Conservation (phyloP, 1,139 yeast species). For the Nakaseomyces nivariensis region DNA sequence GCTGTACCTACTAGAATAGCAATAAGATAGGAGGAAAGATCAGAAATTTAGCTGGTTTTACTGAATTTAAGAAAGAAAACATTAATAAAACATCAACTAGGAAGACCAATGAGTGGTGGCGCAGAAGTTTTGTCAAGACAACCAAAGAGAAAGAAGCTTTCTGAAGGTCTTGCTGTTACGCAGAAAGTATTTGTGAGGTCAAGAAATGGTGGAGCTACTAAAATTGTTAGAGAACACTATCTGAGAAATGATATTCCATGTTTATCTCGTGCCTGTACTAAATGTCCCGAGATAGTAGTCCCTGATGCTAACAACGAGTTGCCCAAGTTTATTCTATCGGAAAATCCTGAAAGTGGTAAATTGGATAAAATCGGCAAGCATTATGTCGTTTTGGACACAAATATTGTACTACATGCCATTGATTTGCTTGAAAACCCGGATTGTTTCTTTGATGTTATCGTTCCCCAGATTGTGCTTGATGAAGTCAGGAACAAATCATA, state of each 20-base stretch:
- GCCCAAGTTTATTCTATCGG: slow-evolving; percentile 36
- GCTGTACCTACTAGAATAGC: no score
- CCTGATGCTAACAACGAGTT: slow-evolving; percentile 35
- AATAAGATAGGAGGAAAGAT: no score
- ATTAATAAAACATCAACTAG: no score
- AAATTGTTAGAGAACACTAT: slow-evolving; percentile 89
- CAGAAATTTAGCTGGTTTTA: no score
- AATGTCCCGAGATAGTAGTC: slow-evolving; percentile 37
- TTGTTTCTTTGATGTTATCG: slow-evolving; percentile 77
- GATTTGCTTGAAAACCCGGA: slow-evolving; percentile 73
- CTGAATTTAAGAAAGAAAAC: no score
- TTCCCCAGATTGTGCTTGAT: slow-evolving; percentile 90
- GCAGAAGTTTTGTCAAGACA: slow-evolving; percentile 6
- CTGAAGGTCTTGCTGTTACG: slow-evolving; percentile 59
- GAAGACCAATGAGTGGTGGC: slow-evolving; percentile 10
- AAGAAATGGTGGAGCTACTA: slow-evolving; percentile 80
- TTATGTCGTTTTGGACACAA: slow-evolving; percentile 79
- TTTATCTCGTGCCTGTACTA: slow-evolving; percentile 57
- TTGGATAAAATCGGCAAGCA: slow-evolving; percentile 44
- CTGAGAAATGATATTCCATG: slow-evolving; percentile 89
- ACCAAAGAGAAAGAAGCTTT: slow-evolving; percentile 22
- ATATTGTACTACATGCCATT: slow-evolving; percentile 78
- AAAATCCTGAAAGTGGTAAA: slow-evolving; percentile 28
- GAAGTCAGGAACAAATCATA: slow-evolving; percentile 83
- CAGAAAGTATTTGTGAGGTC: slow-evolving; percentile 91